Conservation (phyloP, 495 filamentous ascomycete species). For the Penicillium cataractarum region DNA sequence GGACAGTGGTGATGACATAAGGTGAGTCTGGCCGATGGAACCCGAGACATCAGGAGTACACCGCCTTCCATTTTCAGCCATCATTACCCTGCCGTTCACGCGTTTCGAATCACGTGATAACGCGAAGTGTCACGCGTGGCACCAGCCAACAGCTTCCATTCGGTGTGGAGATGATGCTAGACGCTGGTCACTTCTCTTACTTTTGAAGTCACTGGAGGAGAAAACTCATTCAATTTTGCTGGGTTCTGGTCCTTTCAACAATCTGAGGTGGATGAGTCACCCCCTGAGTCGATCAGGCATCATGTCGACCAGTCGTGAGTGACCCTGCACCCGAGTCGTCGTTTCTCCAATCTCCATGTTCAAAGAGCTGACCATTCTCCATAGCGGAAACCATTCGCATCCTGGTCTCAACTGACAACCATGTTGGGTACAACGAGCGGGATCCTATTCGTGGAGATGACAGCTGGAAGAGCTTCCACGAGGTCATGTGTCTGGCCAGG, state of each 20-base stretch:
- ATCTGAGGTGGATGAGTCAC: not conserved
- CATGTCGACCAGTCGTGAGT: slow-evolving; percentile 32
- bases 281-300: slow-evolving; percentile 4
- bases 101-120: slow-evolving; percentile 16
- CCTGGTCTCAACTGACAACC: slow-evolving; percentile 90
- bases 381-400: slow-evolving; percentile 92
- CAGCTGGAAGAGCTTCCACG: slow-evolving; percentile 95
- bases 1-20: slow-evolving; percentile 2
- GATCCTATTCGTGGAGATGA: slow-evolving; percentile 93
- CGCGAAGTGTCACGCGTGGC: slow-evolving; percentile 16
- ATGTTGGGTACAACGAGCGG: slow-evolving; percentile 95
- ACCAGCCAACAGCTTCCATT: not conserved
- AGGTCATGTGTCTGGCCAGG: slow-evolving; percentile 89
- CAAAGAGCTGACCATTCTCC: slow-evolving; percentile 29
- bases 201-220: not conserved
- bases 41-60: not conserved
- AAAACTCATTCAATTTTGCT: not conserved
- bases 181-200: not conserved
- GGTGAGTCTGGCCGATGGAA: no score
- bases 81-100: slow-evolving; percentile 5
- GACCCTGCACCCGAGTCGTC: not conserved
- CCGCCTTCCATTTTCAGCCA: not conserved
- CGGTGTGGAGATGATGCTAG: not conserved
- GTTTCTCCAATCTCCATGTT: no score
- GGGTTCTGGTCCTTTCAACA: not conserved